Percentiles rank a stretch among this genome's conserved stretches.
Evolutionary conservation across 2,329 filamentous ascomycete species (phyloP).

Genomic region (Grosmannia penicillata): DNA sequence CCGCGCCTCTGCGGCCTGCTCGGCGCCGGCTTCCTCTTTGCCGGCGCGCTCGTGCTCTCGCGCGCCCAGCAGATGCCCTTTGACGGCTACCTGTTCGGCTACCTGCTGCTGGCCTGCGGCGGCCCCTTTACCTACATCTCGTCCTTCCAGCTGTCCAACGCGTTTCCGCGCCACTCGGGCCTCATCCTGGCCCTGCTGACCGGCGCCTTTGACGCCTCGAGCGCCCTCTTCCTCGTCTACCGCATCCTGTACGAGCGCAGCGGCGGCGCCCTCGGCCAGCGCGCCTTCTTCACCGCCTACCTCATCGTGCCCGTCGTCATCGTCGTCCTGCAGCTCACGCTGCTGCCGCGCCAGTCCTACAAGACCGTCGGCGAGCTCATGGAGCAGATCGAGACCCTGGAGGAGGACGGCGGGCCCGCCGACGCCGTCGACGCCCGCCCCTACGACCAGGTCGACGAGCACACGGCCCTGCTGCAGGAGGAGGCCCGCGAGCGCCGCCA

Average conservation of each 20-base stretch:
- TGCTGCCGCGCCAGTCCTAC: constrained; percentile 66
- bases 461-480: constrained; percentile 37
- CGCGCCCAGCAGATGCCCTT: constrained; percentile 49
- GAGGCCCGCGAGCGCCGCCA: constrained; percentile 46
- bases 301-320: constrained; percentile 56
- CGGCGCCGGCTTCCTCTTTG: constrained; percentile 51
- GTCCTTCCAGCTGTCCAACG: constrained; percentile 72
- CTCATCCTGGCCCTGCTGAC: constrained; percentile 69
- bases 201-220: constrained; percentile 72
- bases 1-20: constrained; percentile 62
- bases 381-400: constrained; percentile 53
- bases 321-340: constrained; percentile 46
- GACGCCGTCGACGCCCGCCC: constrained; percentile 17
- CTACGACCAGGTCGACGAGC: constrained; percentile 41
- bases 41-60: constrained; percentile 59
- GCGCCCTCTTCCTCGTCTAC: constrained; percentile 63
- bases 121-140: constrained; percentile 74
- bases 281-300: constrained; percentile 59
- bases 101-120: constrained; percentile 62
- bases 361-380: constrained; percentile 78
- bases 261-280: constrained; percentile 39
- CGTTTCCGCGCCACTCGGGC: constrained; percentile 63
- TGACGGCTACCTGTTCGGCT: constrained; percentile 62
- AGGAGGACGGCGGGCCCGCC: too few species aligned
- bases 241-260: constrained; percentile 48